Base-by-base conservation (phyloP, 2,329 filamentous ascomycete species). In the Cercospora sp. region DNA sequence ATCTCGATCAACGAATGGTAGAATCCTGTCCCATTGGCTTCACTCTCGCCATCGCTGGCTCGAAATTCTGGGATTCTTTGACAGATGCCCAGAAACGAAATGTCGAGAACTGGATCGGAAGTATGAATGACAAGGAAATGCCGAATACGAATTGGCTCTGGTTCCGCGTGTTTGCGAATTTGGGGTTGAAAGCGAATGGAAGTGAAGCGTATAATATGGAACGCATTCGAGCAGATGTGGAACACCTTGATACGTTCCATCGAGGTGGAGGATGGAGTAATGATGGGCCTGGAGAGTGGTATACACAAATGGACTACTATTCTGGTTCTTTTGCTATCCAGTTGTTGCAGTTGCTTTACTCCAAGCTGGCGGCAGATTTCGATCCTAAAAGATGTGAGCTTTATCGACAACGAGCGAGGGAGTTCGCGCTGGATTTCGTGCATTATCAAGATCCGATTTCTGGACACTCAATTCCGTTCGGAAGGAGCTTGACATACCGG, bases 251-350 rank as follows among this genome's bases (percentile, higher is more conserved):
- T 74, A 92, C 90, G 0, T 94, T 94, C 78, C 92, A 93, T 76
- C 87, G 91, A n/a, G 91, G 91, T 5, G 89, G 88, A 57, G 91
- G 91, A 0, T 94, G 91, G 91, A 92, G 89, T 2, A 77, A 93
- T 73, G 91, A 94, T 76, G 91, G 91, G 0, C 91, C 91, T 0
- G 55, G 55, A 37, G 88, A 90, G 74, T 88, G 88, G 13, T 91
- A 93, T 66, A 90, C 91, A 67, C 91, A 94, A 79, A 93, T 94
- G 88, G 91, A 94, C 77, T 94, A 94, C 76, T 94, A 94, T 79
- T 93, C 90, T 0, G 91, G 90, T 9, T 91, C 89, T 67, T 94
- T 93, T 76, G 91, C 91, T 1, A 94, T 94, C 66, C 91, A 94
- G 73, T 91, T 92, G 73, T 81, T 93, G 4, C 91, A 94, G 77